These are phyloP conservation scores for Didymella sp. DNA, from an alignment of 2,329 filamentous ascomycete genomes.

Conservation along the genomic window DNA sequence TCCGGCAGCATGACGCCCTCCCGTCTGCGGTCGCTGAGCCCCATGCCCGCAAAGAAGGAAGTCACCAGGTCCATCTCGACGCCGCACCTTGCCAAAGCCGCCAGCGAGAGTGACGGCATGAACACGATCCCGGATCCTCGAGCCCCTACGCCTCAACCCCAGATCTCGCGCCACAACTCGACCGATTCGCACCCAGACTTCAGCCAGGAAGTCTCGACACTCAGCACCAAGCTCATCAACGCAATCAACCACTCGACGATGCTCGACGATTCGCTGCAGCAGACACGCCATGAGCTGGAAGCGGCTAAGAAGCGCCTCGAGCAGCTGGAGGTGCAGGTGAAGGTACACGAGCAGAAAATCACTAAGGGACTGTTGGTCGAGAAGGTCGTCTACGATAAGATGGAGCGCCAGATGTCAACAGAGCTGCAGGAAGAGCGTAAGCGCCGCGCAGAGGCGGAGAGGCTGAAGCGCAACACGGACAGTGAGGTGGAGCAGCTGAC, in stretches of 20 bases:
- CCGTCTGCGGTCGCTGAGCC: slow-evolving; percentile 46
- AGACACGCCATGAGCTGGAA: slow-evolving; percentile 83
- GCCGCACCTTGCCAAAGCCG: slow-evolving; percentile 43
- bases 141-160: slow-evolving; percentile 49
- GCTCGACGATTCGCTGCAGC: slow-evolving; percentile 85
- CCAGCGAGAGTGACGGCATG: slow-evolving; percentile 62
- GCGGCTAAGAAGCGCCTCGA: slow-evolving; percentile 70
- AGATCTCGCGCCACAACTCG: slow-evolving; percentile 51
- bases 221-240: slow-evolving; percentile 95
- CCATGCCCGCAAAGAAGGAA: slow-evolving; percentile 45
- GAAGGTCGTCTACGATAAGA: slow-evolving; percentile 72
- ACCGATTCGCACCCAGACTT: slow-evolving; percentile 65
- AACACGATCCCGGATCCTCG: slow-evolving; percentile 69
- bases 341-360: slow-evolving; percentile 73
- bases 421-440: slow-evolving; percentile 54
- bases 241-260: slow-evolving; percentile 96
- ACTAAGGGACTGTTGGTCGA: slow-evolving; percentile 77
- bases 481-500: slow-evolving; percentile 90
- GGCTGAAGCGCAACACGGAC: slow-evolving; percentile 86
- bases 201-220: slow-evolving; percentile 79
- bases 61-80: slow-evolving; percentile 49
- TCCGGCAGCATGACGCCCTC: slow-evolving; percentile 47
- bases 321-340: slow-evolving; percentile 72
- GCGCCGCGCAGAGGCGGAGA: slow-evolving; percentile 53
- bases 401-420: slow-evolving; percentile 50